Conservation (phyloP, 257 asterid genomes). For the Ehretia macrophylla region DNA sequence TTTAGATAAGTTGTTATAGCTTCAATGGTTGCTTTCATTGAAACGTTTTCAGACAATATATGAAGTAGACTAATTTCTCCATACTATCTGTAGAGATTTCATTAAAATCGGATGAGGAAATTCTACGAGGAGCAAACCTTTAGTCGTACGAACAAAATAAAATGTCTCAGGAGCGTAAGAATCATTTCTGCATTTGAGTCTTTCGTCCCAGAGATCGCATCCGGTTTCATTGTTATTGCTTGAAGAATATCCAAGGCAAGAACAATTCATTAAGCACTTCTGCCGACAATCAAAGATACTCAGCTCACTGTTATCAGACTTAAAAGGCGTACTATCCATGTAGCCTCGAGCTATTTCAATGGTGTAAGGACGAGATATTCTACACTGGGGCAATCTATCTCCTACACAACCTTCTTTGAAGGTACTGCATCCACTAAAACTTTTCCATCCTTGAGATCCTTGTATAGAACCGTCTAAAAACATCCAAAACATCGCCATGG, state of each 20-base stretch:
- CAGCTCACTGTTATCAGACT: background rate
- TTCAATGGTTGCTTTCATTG: too few species aligned
- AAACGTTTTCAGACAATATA: too few species aligned
- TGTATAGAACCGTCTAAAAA: background rate
- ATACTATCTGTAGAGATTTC: too few species aligned
- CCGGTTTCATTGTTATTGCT: constrained; percentile 2
- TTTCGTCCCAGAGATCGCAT: background rate
- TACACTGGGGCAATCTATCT: background rate
- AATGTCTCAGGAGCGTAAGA: too few species aligned
- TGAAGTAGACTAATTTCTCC: too few species aligned
- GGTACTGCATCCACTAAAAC: background rate
- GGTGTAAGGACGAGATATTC: background rate
- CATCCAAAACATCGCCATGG: background rate
- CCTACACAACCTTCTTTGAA: background rate
- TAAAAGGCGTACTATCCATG: background rate
- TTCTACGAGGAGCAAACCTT: too few species aligned
- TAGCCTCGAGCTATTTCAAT: background rate
- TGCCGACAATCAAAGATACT: background rate
- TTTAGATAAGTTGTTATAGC: too few species aligned
- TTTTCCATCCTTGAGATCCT: background rate
- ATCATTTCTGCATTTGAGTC: too few species aligned
- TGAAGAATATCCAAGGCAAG: background rate
- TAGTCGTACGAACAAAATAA: too few species aligned
- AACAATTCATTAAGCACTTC: background rate
- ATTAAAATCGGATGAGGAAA: too few species aligned